phyloP scores from a whole-genome alignment of 1,139 yeast species.

The Yamadazyma dendronema region DNA sequence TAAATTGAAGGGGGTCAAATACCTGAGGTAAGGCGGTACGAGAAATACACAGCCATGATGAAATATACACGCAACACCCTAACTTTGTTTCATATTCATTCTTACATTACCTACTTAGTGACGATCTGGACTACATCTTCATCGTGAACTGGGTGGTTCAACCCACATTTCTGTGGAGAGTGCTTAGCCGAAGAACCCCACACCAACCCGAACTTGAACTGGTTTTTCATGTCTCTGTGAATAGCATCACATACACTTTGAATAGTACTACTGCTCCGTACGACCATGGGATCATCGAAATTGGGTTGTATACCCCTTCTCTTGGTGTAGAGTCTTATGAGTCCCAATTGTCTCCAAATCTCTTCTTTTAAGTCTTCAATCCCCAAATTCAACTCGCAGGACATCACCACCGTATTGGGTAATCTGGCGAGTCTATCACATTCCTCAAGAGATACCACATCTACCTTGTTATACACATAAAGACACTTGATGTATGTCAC shows the following conservation, averaged over 20 bases:
- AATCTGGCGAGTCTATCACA: slow-evolving; percentile 88
- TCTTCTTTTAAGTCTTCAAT: slow-evolving; percentile 85
- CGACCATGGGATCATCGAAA: slow-evolving; percentile 88
- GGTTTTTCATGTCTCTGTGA: slow-evolving; percentile 88
- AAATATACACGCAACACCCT: too few species aligned
- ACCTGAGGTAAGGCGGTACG: too few species aligned
- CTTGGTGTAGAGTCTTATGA: slow-evolving; percentile 83
- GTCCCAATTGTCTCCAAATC: slow-evolving; percentile 84
- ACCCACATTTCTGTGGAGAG: slow-evolving; percentile 95
- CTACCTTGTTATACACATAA: slow-evolving; percentile 92
- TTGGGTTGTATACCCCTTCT: slow-evolving; percentile 76
- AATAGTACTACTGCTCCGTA: slow-evolving; percentile 72
- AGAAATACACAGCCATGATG: too few species aligned
- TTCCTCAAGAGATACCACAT: slow-evolving; percentile 92
- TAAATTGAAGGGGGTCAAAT: too few species aligned
- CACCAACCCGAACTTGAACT: slow-evolving; percentile 89
- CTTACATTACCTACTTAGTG: slow-evolving; percentile 45
- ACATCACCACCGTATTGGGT: slow-evolving; percentile 90
- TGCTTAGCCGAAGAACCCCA: slow-evolving; percentile 97
- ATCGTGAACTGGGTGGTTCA: slow-evolving; percentile 78
- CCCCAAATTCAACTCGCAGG: slow-evolving; percentile 86
- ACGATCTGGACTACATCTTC: slow-evolving; percentile 94
- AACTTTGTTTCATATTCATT: not conserved
- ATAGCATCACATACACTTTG: slow-evolving; percentile 89
- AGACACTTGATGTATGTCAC: slow-evolving; percentile 87